Conservation (phyloP, 169 alveolate species). For the Haemoproteus tartakovskyi region DNA sequence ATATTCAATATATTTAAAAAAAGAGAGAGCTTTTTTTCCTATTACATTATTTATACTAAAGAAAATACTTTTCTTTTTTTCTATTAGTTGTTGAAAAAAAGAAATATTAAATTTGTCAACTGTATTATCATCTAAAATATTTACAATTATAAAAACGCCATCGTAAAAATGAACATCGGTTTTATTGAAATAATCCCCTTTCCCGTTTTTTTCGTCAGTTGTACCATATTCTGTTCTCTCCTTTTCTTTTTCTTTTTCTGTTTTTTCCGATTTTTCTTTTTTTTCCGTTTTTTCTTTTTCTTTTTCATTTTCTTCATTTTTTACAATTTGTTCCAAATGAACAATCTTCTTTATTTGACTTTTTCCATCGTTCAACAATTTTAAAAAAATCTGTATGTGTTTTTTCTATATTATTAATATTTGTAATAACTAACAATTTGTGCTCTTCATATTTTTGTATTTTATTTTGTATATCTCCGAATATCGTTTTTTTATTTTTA, state of each 20-base stretch:
- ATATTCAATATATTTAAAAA: constrained; percentile 13
- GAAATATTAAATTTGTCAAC: constrained; percentile 1
- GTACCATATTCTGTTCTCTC: no score
- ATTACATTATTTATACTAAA: constrained; percentile 34
- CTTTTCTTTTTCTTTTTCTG: not conserved
- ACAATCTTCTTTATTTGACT: constrained; percentile 10
- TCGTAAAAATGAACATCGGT: constrained; percentile 15
- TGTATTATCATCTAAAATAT: constrained; percentile 16
- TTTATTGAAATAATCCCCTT: not conserved
- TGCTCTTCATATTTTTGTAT: constrained; percentile 9
- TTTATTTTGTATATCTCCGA: constrained; percentile 32
- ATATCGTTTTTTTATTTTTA: no score
- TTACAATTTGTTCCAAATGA: not conserved
- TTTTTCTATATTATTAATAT: constrained; percentile 3
- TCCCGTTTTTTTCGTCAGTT: no score
- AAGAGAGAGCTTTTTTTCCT: constrained; percentile 28
- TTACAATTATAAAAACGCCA: constrained; percentile 27
- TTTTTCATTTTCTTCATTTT: not conserved
- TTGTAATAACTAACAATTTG: constrained; percentile 20
- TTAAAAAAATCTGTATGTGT: constrained; percentile 7
- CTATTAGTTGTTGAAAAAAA: constrained; percentile 21
- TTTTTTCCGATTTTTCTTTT: not conserved
- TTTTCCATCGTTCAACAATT: not conserved
- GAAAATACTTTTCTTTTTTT: constrained; percentile 36
- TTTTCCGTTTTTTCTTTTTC: not conserved